Percentiles rank a stretch among this genome's conserved stretches.
Conservation (phyloP, 441 rosid genomes). For the Bruguiera hainesii region DNA sequence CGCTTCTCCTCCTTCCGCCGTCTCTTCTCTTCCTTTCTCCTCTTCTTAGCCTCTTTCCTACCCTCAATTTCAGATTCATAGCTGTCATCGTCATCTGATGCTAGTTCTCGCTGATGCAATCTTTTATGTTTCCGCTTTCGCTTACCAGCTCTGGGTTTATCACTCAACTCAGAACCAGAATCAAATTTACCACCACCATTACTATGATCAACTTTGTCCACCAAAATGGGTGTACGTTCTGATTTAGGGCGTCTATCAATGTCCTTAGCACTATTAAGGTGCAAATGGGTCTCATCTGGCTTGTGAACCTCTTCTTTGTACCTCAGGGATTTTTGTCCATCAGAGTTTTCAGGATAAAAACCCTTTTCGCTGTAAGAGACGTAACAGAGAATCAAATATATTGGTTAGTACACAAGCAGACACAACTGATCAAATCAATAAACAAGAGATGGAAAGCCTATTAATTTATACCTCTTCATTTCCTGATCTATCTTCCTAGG, state of each 20-base stretch:
- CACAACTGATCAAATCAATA: slow-evolving; percentile 8
- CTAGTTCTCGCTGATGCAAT: slow-evolving; percentile 47
- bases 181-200: slow-evolving; percentile 40
- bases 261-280: slow-evolving; percentile 31
- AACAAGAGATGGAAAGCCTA: neutral
- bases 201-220: slow-evolving; percentile 40
- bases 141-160: slow-evolving; percentile 39
- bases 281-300: slow-evolving; percentile 38
- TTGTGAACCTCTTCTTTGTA: slow-evolving; percentile 35
- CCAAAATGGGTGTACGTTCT: slow-evolving; percentile 26
- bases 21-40: slow-evolving; percentile 88
- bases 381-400: slow-evolving; percentile 13
- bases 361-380: slow-evolving; percentile 52
- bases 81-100: slow-evolving; percentile 56
- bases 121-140: slow-evolving; percentile 65
- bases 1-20: slow-evolving; percentile 78
- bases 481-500: slow-evolving; percentile 38
- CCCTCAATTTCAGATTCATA: slow-evolving; percentile 65
- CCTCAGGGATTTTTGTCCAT: slow-evolving; percentile 41
- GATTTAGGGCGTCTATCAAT: slow-evolving; percentile 24
- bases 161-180: slow-evolving; percentile 50
- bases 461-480: slow-evolving; percentile 44
- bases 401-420: neutral
- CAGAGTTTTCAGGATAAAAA: slow-evolving; percentile 30
- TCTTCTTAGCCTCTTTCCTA: slow-evolving; percentile 82